A percentile compares a stretch with the other conserved stretches of the same genome.
Evolutionary conservation across 306 rosid genomes (phyloP).

Genomic region (Lathyrus oleraceus): DNA sequence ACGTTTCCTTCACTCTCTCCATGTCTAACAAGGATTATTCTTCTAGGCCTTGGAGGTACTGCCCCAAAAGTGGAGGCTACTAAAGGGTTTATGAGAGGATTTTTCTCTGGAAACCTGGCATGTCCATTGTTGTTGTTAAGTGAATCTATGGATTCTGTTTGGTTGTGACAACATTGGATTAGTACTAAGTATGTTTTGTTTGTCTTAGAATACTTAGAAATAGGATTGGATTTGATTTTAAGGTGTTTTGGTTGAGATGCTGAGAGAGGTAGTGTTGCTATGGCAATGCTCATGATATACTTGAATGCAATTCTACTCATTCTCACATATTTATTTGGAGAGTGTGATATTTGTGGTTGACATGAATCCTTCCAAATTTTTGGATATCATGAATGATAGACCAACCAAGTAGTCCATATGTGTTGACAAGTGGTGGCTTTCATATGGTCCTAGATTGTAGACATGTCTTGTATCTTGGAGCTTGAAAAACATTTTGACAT

Average conservation of each 20-base stretch:
- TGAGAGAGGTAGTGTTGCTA: conserved; percentile 31
- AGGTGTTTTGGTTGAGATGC: conserved; percentile 14
- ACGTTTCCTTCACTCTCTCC: conserved; percentile 88
- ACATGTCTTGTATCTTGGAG: not conserved
- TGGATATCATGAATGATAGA: not conserved
- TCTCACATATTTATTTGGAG: not conserved
- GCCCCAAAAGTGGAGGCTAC: not conserved
- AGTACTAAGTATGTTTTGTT: not conserved
- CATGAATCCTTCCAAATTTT: not conserved
- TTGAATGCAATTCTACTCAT: not conserved
- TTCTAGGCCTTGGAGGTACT: conserved; percentile 74
- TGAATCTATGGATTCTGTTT: not conserved
- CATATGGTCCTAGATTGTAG: not conserved
- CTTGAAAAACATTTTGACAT: not conserved
- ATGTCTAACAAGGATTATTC: conserved; percentile 84
- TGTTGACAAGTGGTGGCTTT: not conserved
- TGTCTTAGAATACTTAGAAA: conserved; percentile 6
- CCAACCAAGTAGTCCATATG: not conserved
- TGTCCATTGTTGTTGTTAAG: conserved; percentile 44
- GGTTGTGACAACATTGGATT: conserved; percentile 46
- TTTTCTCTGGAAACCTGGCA: conserved; percentile 50
- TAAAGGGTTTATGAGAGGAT: not conserved
- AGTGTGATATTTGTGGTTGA: conserved; percentile 21
- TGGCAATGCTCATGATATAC: conserved; percentile 6
- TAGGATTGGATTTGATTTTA: conserved; percentile 4